Evolutionary conservation across 768 basidiomycete species (phyloP), one percentile per base, ranked within the genome.

Genomic region (Kwoniella sp.): DNA sequence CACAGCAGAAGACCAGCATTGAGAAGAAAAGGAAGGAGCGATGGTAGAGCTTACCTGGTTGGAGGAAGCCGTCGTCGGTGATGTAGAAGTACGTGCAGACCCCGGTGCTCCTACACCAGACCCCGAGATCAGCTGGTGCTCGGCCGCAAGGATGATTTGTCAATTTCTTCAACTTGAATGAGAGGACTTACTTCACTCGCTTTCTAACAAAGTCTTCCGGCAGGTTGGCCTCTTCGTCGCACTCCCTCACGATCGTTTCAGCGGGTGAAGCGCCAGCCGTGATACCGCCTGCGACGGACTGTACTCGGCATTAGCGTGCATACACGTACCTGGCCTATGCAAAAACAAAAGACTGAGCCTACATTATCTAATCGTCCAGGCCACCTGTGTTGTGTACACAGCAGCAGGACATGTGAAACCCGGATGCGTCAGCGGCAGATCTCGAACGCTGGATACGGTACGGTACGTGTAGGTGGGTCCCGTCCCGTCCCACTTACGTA

Each of bases 151-250:
- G 0, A 30, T 34, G n/a, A 11, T 48, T 22, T 29, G 22, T 30
- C 29, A 15, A 34, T 8, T 20, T 17, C 22, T 20, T 15, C 23
- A 26, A 13, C 41, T 15, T n/a, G 26, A 12, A 13, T 0, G 38
- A 15, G 1, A 31, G 5, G 1, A 69, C 72, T 58, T 37, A 80
- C 66, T 84, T 86, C 13, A 88, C 83, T 66, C 88, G 82, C 23
- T 84, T 82, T 54, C 85, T 82, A 12, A 91, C 87, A 51, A 92
- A 76, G n/a, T 83, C 79, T 57, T 88, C 88, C 2, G 84, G 83
- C 25, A 97, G 83, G 70, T 89, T 92, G 1, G 93, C 95, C 79
- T 99, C 95, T 76, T 98, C 95, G 84, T 87, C 88, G 60, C 91
- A 89, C 79, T 97, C 95, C 76, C 95, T 96, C 38, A 94, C 85